phyloP scores from a whole-genome alignment of 192 early-diverging fungal genomes.

The Linnemannia exigua region DNA sequence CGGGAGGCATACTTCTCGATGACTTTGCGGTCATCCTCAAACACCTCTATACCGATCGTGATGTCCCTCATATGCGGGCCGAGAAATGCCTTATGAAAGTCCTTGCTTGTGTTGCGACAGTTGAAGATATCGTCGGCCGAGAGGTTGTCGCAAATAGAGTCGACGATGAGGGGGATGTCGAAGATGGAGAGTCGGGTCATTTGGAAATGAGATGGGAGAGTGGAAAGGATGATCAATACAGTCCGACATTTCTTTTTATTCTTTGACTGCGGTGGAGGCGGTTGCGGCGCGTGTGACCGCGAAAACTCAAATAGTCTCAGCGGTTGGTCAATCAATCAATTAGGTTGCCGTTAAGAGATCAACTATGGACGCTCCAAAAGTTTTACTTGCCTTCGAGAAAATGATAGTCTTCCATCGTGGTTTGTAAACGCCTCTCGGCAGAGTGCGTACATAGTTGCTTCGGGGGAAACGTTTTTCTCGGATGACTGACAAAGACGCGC shows the following conservation, averaged over 20 bases:
- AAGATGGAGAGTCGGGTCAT: neutral
- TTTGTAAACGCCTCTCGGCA: no score
- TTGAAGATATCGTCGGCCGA: neutral
- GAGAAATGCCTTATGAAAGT: neutral
- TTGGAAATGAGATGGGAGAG: neutral
- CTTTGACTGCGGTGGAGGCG: neutral
- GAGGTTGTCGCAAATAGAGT: neutral
- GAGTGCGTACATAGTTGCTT: no score
- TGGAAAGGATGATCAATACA: neutral
- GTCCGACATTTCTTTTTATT: neutral
- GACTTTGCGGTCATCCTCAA: neutral
- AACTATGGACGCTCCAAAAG: no score
- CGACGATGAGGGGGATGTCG: neutral
- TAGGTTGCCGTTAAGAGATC: no score
- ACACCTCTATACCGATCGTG: neutral
- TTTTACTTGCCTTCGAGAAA: no score
- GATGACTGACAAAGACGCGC: no score
- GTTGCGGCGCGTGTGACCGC: neutral
- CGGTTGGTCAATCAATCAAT: neutral
- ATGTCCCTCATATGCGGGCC: neutral
- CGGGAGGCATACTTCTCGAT: neutral
- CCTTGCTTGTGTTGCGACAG: neutral
- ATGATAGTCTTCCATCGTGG: no score
- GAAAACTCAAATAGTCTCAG: neutral
- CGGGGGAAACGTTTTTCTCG: neutral